Conservation (phyloP, 1,284 basidiomycete genomes). For the Heimioporus retisporus region DNA sequence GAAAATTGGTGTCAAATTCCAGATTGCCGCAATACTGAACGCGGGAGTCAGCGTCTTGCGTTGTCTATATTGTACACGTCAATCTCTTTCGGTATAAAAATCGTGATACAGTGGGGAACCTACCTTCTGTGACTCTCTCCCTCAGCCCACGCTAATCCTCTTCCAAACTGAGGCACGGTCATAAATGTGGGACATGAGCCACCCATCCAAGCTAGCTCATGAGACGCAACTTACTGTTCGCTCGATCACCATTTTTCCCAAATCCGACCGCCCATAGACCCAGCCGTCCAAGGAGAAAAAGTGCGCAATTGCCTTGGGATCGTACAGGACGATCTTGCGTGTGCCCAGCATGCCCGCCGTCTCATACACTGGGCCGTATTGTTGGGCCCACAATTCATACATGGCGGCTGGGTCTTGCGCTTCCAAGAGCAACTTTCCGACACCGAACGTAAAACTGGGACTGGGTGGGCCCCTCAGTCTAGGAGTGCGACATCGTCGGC, state of each 20-base stretch:
- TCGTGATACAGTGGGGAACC: not conserved
- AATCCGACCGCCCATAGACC: slow-evolving; percentile 33
- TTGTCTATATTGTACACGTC: slow-evolving; percentile 42
- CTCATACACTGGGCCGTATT: slow-evolving; percentile 60
- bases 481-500: slow-evolving; percentile 24
- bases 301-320: slow-evolving; percentile 65
- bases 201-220: not conserved
- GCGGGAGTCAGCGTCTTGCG: slow-evolving; percentile 58
- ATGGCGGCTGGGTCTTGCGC: slow-evolving; percentile 12
- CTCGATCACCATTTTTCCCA: slow-evolving; percentile 54
- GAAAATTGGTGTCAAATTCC: slow-evolving; percentile 54
- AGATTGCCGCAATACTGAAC: slow-evolving; percentile 58
- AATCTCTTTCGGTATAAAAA: no score
- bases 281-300: slow-evolving; percentile 32
- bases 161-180: slow-evolving; percentile 27
- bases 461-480: slow-evolving; percentile 30
- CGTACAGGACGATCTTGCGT: slow-evolving; percentile 56
- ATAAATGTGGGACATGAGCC: no score
- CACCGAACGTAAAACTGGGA: slow-evolving; percentile 27
- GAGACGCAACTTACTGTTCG: not conserved
- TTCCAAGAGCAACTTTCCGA: slow-evolving; percentile 13
- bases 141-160: slow-evolving; percentile 26
- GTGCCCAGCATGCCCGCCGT: slow-evolving; percentile 54
- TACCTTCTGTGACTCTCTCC: slow-evolving; percentile 38
- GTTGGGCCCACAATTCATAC: slow-evolving; percentile 37